Evolutionary conservation across 2,329 filamentous ascomycete species (phyloP), one percentile per base, ranked within the genome.

Genomic region (Diplodia seriata): DNA sequence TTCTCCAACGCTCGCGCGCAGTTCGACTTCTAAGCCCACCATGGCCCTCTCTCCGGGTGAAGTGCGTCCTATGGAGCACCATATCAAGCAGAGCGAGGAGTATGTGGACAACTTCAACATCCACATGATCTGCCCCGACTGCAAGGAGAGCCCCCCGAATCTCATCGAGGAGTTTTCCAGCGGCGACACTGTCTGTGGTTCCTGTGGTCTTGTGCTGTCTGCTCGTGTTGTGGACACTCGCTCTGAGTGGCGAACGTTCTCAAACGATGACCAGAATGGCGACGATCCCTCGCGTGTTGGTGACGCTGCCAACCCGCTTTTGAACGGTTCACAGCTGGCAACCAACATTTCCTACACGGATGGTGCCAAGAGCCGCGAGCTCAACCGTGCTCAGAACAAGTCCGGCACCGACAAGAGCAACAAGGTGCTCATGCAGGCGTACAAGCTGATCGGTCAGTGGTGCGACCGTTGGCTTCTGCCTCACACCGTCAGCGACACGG

Each of bases 251-350:
- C 92, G 95, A 77, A 99, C 95, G 0, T 99, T 99, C 82, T 93
- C 94, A 77, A 98, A 98, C 78, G 95, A 99, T 76, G 96, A 99
- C 78, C 93, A 97, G 79, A 93, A 92, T 75, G 94, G 92, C 76
- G 96, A 98, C 74, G 95, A 99, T 73, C 95, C 96, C 4, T 97
- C 93, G 69, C 95, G 95, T 93, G 94, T 99, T 72, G 95, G 95
- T 83, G 95, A 98, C 74, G 92, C 91, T 6, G 90, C 91, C 69
- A 97, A 98, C 76, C 90, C 92, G 66, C 89, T 99, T 53, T 86
- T 97, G 68, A 93, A 97, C 75, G 94, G 93, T 68, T 91, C 93
- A 71, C 93, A 97, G 81, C 89, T 97, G 55, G 89, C 94, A 76
- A 97, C 94, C 6, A 89, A 86, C 71, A 97, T 98, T 72, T 92